Evolutionary conservation across 176 grass and related monocot genomes (phyloP).

Genomic region (Chrysopogon serrulatus): DNA sequence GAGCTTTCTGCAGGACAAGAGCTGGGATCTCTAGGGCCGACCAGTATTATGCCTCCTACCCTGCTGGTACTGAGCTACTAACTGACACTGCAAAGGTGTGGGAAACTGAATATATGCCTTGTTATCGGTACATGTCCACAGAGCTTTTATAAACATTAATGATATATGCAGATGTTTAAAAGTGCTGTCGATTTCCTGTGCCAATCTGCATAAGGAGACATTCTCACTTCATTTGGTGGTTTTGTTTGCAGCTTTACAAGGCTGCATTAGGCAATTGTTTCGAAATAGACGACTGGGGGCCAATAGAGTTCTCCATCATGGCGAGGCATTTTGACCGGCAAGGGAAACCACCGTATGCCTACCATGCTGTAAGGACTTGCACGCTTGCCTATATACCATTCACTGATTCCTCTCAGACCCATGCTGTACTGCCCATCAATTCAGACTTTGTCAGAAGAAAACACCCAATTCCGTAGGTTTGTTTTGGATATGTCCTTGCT

Average conservation of each 20-base stretch:
- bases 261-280: slow-evolving; percentile 82
- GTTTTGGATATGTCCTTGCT: background rate
- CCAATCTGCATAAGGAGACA: background rate
- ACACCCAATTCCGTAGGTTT: background rate
- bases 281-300: slow-evolving; percentile 85
- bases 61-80: slow-evolving; percentile 72
- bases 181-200: background rate
- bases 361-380: slow-evolving; percentile 64
- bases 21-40: slow-evolving; percentile 75
- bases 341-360: slow-evolving; percentile 86
- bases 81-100: slow-evolving; percentile 82
- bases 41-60: slow-evolving; percentile 82
- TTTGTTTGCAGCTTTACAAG: slow-evolving; percentile 70
- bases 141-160: background rate
- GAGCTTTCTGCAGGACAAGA: slow-evolving; percentile 39
- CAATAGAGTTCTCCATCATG: slow-evolving; percentile 85
- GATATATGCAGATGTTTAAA: background rate
- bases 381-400: background rate
- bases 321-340: slow-evolving; percentile 85
- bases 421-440: background rate
- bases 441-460: background rate
- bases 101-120: slow-evolving; percentile 13
- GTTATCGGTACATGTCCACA: background rate
- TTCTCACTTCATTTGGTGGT: background rate
- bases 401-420: background rate